Base-by-base conservation (phyloP, 1,284 basidiomycete species). In the Sporisorium sorghi region DNA sequence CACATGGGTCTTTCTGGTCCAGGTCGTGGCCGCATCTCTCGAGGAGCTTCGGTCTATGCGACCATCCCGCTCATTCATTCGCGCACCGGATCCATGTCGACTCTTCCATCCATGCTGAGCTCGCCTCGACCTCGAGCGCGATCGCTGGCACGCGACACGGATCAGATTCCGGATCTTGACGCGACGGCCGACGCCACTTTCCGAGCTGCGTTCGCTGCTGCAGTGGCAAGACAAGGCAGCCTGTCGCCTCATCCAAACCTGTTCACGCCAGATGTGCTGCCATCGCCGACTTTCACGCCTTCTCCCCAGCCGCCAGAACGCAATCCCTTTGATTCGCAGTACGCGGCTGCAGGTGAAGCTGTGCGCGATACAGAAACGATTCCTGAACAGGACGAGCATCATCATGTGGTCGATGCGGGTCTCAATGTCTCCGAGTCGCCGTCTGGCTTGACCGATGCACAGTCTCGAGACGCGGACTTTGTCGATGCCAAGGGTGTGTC, bases 1-100 rank as follows among this genome's bases (percentile, higher is more conserved):
- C 83, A 83, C 69, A 82, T 86, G 80, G 83, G 81, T 26, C 56
- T 76, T 1, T 58, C 57, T 15, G 52, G 65, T 2, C 24, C 65
- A 4, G 63, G 70, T 3, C 60, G 37, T 23, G 62, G 57, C 6
- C 64, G 68, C 11, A 61, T 75, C 14, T 75, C 76, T 21, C 63
- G 64, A 17, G 77, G 77, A 21, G 76, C 76, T 0, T 71, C 66
- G n/a, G 51, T 71, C 15, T 68, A 66, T n/a, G 24, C 60, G 23
- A 79, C 77, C 5, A 61, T 69, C 9, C 75, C 76, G 12, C 49
- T 79, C 10, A 62, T 69, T 15, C 76, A 77, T 46, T 79, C 77
- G 28, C 60, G 77, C 4, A 76, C 72, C 5, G 57, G 58, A 17
- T 70, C 68, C 21, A 68, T 68, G 61, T 77, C 72, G 17, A 67